A percentile compares a stretch with the other conserved stretches of the same genome.
These are phyloP conservation scores for Chlorella sorokiniana DNA, from an alignment of 139 green algal genomes.

Conservation along the genomic window DNA sequence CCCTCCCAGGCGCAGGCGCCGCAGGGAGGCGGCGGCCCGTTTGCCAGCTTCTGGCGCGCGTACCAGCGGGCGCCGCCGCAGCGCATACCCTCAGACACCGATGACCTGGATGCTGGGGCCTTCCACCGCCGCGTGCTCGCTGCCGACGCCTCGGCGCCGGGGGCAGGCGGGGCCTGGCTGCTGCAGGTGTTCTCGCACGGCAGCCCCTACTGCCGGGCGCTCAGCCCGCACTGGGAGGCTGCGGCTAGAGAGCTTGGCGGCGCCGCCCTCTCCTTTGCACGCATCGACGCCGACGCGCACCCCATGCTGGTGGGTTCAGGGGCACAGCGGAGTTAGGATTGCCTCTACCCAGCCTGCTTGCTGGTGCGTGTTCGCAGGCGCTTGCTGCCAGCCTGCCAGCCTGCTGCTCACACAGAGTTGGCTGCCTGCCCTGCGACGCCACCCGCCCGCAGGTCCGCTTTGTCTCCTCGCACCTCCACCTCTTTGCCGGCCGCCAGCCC, in stretches of 20 bases:
- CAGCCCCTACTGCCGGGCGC: conserved; percentile 8
- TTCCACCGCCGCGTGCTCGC: conserved; percentile 9
- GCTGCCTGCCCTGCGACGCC: neutral
- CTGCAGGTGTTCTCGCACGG: neutral
- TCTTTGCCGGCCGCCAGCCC: neutral
- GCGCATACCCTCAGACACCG: neutral
- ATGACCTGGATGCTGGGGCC: neutral
- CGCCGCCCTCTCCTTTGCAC: neutral
- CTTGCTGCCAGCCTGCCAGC: neutral
- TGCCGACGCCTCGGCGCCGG: too few relatives aligned
- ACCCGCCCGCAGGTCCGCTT: conserved; percentile 6
- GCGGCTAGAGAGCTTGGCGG: neutral
- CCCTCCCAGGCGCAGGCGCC: neutral
- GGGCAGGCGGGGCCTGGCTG: neutral
- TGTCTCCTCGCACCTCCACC: conserved; percentile 5
- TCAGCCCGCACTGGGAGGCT: conserved; percentile 3
- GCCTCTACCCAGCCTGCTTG: neutral
- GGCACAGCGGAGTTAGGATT: neutral
- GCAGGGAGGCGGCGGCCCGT: neutral
- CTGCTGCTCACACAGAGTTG: neutral
- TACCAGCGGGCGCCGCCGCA: neutral
- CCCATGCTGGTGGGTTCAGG: conserved; percentile 15
- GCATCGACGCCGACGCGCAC: neutral
- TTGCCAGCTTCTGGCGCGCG: neutral
- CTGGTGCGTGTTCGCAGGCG: neutral